These are phyloP conservation scores for Rhododendron simsii DNA, from an alignment of 148 eudicot species.

Conservation along the genomic window DNA sequence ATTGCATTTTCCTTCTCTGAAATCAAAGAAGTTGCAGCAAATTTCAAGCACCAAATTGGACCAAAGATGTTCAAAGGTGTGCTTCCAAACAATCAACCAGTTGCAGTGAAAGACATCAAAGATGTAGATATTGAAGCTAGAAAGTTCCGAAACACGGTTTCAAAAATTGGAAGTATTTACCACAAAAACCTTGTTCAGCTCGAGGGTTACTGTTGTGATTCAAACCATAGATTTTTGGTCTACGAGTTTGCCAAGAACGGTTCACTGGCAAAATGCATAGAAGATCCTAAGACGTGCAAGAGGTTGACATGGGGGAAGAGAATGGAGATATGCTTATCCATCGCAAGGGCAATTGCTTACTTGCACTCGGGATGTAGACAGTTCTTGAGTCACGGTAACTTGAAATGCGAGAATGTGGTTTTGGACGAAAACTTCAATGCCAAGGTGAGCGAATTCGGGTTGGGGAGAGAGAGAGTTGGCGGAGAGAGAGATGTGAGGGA, in stretches of 20 bases:
- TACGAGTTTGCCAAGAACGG: conserved; percentile 52
- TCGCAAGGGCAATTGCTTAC: conserved; percentile 53
- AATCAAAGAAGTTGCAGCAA: conserved; percentile 44
- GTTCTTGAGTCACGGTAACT: conserved; percentile 53
- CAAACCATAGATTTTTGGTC: conserved; percentile 39
- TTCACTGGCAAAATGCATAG: conserved; percentile 36
- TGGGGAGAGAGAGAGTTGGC: conserved; percentile 13
- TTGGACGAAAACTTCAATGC: conserved; percentile 48
- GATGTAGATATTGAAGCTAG: conserved; percentile 28
- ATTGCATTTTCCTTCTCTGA: conserved; percentile 40
- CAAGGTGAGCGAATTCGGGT: conserved; percentile 51
- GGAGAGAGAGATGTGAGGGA: conserved; percentile 37
- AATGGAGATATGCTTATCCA: conserved; percentile 36
- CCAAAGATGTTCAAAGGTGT: conserved; percentile 38
- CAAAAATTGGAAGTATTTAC: conserved; percentile 41
- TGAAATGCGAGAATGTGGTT: conserved; percentile 42
- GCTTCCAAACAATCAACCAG: conserved; percentile 29
- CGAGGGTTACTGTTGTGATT: conserved; percentile 56
- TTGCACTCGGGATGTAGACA: conserved; percentile 61
- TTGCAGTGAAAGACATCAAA: conserved; percentile 33
- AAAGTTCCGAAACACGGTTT: conserved; percentile 33
- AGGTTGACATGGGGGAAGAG: conserved; percentile 53
- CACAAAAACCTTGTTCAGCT: conserved; percentile 52
- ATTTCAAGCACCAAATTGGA: conserved; percentile 46
- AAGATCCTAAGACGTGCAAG: conserved; percentile 35